Base-by-base conservation (phyloP, 169 alveolate genomes). In the Cardiosporidium cionae region DNA sequence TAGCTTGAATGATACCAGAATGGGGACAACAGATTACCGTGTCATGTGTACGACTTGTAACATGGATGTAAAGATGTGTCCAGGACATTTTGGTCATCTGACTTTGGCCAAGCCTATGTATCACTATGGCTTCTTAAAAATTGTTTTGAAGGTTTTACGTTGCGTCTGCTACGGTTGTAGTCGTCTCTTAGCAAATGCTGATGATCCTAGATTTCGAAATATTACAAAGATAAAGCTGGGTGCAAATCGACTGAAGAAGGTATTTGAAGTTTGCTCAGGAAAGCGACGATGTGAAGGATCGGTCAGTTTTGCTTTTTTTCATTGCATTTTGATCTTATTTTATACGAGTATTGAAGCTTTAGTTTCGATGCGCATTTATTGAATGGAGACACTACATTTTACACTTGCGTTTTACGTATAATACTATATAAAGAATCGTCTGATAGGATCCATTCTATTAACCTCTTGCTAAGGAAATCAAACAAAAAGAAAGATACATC, bases 61-160 rank as follows among this genome's bases (percentile, higher is more conserved):
- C 66, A 95, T 97, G 93, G 89, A 93, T 80, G 90, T 93, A 76
- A 90, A 89, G 77, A 92, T 95, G 68, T 97, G 99, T 78, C 98
- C 99, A 2, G 99, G 99, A 22, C 99, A 97, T 78, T 96, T 97
- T 83, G 99, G 99, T 28, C 98, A 95, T 84, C 92, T 97, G 63
- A 94, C 90, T 54, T 86, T 97, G 23, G 98, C 95, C 7, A 92
- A 86, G 73, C 98, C 98, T 5, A 96, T 96, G 86, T 97, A 88
- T 81, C 78, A 69, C 53, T 65, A 67, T 27, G 87, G 99, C 7
- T 94, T 94, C 83, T 77, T 97, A 36, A 89, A 81, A 44, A 90
- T 95, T 16, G 94, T 94, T 5, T 78, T 92, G 64, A 93, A 93
- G 82, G 91, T 96, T 5, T 89, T 97, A 69, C 93, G 98, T 52